Conservation (phyloP, 2,329 filamentous ascomycete species). For the Orbilia quercus region DNA sequence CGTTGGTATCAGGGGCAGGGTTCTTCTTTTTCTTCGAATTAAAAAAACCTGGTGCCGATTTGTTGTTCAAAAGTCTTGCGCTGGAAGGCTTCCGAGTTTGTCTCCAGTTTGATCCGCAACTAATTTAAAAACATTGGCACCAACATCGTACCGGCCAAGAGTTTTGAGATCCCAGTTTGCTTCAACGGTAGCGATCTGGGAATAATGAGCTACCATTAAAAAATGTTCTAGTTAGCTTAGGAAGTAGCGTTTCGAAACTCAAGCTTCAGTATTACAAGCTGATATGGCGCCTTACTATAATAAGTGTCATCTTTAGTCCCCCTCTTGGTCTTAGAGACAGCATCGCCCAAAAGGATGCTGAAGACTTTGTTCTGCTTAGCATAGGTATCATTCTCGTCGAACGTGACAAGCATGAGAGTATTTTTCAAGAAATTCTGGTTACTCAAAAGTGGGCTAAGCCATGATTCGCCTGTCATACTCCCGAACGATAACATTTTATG, state of each 20-base stretch:
- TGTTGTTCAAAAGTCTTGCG: too few relatives aligned
- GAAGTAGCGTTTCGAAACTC: background rate
- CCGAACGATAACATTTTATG: too few relatives aligned
- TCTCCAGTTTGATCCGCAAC: too few relatives aligned
- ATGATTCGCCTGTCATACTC: too few relatives aligned
- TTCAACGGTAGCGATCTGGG: slow-evolving; percentile 72
- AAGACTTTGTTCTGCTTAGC: slow-evolving; percentile 74
- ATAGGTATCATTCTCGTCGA: slow-evolving; percentile 81
- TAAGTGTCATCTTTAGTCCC: slow-evolving; percentile 76
- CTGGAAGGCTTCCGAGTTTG: too few relatives aligned
- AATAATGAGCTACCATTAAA: slow-evolving; percentile 72
- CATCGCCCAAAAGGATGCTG: slow-evolving; percentile 78
- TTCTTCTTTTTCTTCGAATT: too few relatives aligned
- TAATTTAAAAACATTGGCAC: slow-evolving; percentile 74
- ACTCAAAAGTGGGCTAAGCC: slow-evolving; percentile 76
- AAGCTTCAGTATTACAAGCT: background rate
- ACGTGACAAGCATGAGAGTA: slow-evolving; percentile 79
- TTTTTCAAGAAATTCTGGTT: slow-evolving; percentile 76
- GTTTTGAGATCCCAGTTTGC: slow-evolving; percentile 77
- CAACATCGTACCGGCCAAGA: slow-evolving; percentile 77
- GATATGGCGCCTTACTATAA: slow-evolving; percentile 65
- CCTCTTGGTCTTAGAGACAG: slow-evolving; percentile 69
- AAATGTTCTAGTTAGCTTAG: background rate
- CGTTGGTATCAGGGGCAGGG: too few relatives aligned
- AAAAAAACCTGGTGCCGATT: too few relatives aligned